Conservation (phyloP, 805 yeast species). For the Candida cerambycidarum region DNA sequence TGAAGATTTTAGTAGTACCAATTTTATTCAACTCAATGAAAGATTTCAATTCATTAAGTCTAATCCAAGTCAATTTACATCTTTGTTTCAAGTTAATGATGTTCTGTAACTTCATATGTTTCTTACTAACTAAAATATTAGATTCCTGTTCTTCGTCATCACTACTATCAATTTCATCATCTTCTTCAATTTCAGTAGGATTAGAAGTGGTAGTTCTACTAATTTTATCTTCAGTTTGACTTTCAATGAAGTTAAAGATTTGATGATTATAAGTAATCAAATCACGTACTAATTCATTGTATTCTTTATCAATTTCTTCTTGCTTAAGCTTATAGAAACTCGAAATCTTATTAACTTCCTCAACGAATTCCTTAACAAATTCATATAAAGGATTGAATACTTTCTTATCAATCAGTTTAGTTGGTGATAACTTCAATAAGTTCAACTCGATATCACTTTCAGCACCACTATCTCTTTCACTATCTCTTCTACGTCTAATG, state of each 20-base stretch:
- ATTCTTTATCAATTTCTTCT: constrained; percentile 43
- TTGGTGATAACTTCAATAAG: constrained; percentile 3
- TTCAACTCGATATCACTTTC: not conserved
- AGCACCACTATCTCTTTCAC: constrained; percentile 5
- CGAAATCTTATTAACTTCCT: constrained; percentile 54
- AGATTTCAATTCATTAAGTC: constrained; percentile 78
- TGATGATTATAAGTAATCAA: constrained; percentile 24
- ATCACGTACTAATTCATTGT: constrained; percentile 48
- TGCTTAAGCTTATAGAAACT: constrained; percentile 51
- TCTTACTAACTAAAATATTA: constrained; percentile 52
- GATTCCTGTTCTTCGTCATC: constrained; percentile 34
- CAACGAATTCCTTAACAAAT: constrained; percentile 46
- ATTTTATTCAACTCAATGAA: constrained; percentile 81
- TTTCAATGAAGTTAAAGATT: constrained; percentile 12
- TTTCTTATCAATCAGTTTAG: constrained; percentile 1
- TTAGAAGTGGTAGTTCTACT: constrained; percentile 17
- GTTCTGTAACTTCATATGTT: constrained; percentile 49
- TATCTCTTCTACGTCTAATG: constrained; percentile 3
- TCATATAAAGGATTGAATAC: constrained; percentile 32
- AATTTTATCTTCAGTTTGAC: constrained; percentile 8
- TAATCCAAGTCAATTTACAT: constrained; percentile 64
- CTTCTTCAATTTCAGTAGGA: constrained; percentile 29
- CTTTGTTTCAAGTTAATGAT: constrained; percentile 68
- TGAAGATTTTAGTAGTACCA: constrained; percentile 86
- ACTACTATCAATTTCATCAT: constrained; percentile 24